phyloP scores from a whole-genome alignment of 202 grass and related monocot genomes.

The Hordeum pubiflorum region DNA sequence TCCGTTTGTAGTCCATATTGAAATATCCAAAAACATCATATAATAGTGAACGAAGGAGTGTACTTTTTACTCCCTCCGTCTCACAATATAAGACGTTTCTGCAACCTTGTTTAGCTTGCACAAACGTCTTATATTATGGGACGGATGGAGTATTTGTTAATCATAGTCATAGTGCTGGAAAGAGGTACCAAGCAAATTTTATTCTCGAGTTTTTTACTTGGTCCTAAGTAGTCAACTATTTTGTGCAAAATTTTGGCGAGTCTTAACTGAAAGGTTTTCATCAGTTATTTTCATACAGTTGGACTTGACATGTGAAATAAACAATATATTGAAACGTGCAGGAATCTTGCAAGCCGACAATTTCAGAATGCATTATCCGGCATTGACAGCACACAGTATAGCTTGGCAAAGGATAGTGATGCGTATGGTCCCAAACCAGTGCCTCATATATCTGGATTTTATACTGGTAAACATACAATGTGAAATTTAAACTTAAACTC shows the following conservation, averaged over 20 bases:
- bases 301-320: background rate
- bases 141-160: no score
- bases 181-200: background rate
- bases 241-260: background rate
- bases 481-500: background rate
- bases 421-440: conserved; percentile 38
- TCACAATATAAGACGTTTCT: no score
- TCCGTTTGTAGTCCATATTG: no score
- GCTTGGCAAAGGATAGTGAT: conserved; percentile 34
- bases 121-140: no score
- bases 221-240: background rate
- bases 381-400: conserved; percentile 15
- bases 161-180: background rate
- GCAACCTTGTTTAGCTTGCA: no score
- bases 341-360: conserved; percentile 40
- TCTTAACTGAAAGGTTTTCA: conserved; percentile 10
- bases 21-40: no score
- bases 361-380: conserved; percentile 31
- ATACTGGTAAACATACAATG: conserved; percentile 40
- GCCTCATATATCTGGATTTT: conserved; percentile 51
- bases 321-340: conserved; percentile 31
- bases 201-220: background rate
- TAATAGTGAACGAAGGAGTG: no score
- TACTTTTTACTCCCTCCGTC: no score
- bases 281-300: background rate